Base-by-base conservation (phyloP, 2,329 filamentous ascomycete species). In the Arthrocladium fulminans region DNA sequence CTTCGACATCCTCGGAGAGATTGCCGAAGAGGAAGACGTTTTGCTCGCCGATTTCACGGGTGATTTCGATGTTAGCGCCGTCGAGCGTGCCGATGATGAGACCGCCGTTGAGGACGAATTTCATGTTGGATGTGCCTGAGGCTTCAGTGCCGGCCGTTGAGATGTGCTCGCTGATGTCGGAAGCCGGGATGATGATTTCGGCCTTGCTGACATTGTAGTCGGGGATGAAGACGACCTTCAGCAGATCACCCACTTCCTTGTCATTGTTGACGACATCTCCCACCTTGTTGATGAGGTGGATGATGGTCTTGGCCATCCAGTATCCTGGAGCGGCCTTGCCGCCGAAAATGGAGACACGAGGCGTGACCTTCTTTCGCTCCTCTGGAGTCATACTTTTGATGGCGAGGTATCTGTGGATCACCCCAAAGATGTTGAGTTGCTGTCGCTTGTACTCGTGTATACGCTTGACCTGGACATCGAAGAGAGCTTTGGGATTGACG, bases 181-280 rank as follows among this genome's bases (percentile, higher is more conserved):
- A 95, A 10, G 92, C 92, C 10, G 92, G 92, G 55, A 80, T 80
- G 61, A 98, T 96, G 62, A 97, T 89, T 71, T 98, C 92, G 2
- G 92, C 92, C 74, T 98, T 98, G 79, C 88, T 95, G 63, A 98
- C 92, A 58, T 98, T 98, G 78, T 98, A 98, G 69, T 98, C 92
- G 63, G 94, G 88, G 47, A 98, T 70, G 74, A 96, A 98, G 62
- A 98, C 82, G 46, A 98, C 92, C 76, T 98, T 98, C 63, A 98
- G 77, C 24, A 94, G 75, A 62, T 97, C 90, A 25, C 90, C 90
- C 62, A 97, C 83, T 27, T 97, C 92, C 37, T 80, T 74, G 61
- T 98, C 92, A 34, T 86, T 86, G 73, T 98, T 98, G 58, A 98
- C 84, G 2, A 97, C 86, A 13, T 80, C 72, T 3, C 88, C 88